These are phyloP conservation scores for Spergularia bocconei DNA, from an alignment of 148 eudicot species.

Conservation along the genomic window DNA sequence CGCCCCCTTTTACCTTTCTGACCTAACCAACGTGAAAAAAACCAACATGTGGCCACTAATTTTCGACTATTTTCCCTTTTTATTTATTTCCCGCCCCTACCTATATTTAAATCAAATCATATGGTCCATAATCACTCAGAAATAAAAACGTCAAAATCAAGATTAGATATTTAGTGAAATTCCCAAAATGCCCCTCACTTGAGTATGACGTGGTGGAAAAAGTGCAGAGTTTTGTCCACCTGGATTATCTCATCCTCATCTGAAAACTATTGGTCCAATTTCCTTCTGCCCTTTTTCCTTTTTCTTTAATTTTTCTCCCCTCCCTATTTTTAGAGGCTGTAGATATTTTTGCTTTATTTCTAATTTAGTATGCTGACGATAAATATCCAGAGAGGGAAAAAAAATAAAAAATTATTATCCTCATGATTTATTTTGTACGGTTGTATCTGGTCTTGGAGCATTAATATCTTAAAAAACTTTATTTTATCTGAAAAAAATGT, in stretches of 20 bases:
- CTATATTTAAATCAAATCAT: background rate
- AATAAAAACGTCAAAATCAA: background rate
- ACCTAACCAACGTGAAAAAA: conserved; percentile 12
- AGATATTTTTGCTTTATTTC: conserved; percentile 14
- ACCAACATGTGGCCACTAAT: conserved; percentile 3
- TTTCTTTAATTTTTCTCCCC: background rate
- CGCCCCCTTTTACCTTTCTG: conserved; percentile 7
- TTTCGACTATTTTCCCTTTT: background rate
- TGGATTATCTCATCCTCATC: conserved; percentile 9
- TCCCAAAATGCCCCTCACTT: background rate
- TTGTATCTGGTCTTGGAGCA: background rate
- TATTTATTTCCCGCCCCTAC: background rate
- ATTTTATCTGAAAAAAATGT: background rate
- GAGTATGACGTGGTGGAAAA: conserved; percentile 17
- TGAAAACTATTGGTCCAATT: background rate
- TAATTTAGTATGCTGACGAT: background rate
- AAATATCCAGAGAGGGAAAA: background rate
- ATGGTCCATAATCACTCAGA: background rate
- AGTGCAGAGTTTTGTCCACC: conserved; percentile 12
- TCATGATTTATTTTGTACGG: too few species aligned
- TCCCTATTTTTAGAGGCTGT: conserved; percentile 1
- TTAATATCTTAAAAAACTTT: background rate
- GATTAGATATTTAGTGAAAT: background rate
- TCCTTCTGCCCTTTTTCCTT: background rate
- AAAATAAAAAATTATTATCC: too few species aligned